Evolutionary conservation across 2,329 filamentous ascomycete genomes (phyloP).

Genomic region (Colletotrichum somersetense): DNA sequence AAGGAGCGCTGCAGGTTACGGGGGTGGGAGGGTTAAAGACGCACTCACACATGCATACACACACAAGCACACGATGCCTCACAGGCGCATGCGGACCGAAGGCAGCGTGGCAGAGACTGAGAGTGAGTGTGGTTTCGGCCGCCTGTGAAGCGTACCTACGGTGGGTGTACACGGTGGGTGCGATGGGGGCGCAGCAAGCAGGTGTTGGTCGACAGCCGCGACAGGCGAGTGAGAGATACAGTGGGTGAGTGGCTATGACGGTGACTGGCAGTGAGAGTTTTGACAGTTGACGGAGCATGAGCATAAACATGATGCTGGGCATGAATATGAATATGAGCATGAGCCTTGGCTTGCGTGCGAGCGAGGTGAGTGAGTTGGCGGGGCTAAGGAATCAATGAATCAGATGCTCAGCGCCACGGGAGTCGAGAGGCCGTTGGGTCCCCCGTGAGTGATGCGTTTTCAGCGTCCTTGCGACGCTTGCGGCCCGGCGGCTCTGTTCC

Average conservation of each 20-base stretch:
- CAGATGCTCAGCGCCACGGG: neutral
- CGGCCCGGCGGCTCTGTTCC: slow-evolving; percentile 15
- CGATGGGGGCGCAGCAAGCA: too few relatives aligned
- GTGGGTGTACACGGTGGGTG: neutral
- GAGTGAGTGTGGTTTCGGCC: neutral
- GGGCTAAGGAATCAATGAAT: neutral
- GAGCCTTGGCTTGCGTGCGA: neutral
- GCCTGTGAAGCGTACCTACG: neutral
- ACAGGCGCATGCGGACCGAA: neutral
- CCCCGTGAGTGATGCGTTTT: neutral
- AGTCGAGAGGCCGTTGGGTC: neutral
- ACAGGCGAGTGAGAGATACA: neutral
- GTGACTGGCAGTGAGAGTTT: neutral
- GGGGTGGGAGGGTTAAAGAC: neutral
- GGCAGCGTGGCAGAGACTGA: neutral
- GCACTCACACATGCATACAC: neutral
- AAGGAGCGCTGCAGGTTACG: neutral
- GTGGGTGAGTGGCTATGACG: neutral
- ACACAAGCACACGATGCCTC: neutral
- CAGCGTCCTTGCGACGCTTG: slow-evolving; percentile 29
- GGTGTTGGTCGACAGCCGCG: neutral
- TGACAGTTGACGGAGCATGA: neutral
- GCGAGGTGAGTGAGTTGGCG: neutral
- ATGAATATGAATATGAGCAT: neutral
- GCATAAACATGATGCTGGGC: neutral